phyloP scores from a whole-genome alignment of 108 stramenopile species.

The Cyclotella cryptica region DNA sequence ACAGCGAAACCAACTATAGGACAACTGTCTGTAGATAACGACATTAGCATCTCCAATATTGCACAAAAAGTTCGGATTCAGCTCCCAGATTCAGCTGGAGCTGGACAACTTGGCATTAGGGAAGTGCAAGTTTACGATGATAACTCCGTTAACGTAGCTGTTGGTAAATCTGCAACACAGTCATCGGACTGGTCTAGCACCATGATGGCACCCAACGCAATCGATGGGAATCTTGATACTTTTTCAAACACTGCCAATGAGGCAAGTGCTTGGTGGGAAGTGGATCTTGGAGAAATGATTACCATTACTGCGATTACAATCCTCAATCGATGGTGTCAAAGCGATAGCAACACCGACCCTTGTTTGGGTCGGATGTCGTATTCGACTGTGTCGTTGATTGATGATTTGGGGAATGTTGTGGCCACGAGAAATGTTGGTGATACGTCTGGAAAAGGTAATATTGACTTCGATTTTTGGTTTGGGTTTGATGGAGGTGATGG shows the following conservation, averaged over 20 bases:
- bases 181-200: background rate
- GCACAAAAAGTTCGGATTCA: background rate
- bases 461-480: no score
- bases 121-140: conserved; percentile 2
- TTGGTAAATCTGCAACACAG: background rate
- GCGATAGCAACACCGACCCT: background rate
- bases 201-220: background rate
- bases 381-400: background rate
- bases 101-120: background rate
- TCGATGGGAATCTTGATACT: background rate
- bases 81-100: background rate
- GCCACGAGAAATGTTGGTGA: background rate
- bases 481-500: no score
- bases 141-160: background rate
- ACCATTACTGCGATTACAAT: conserved; percentile 12
- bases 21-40: background rate
- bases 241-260: conserved; percentile 10
- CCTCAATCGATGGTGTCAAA: background rate
- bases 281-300: conserved; percentile 12
- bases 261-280: conserved; percentile 19
- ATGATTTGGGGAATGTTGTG: background rate
- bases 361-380: background rate
- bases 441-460: background rate
- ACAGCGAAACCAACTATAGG: background rate
- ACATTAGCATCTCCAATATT: background rate